These are phyloP conservation scores for Barbatosphaeria neglecta DNA, from an alignment of 495 filamentous ascomycete species.

Conservation along the genomic window DNA sequence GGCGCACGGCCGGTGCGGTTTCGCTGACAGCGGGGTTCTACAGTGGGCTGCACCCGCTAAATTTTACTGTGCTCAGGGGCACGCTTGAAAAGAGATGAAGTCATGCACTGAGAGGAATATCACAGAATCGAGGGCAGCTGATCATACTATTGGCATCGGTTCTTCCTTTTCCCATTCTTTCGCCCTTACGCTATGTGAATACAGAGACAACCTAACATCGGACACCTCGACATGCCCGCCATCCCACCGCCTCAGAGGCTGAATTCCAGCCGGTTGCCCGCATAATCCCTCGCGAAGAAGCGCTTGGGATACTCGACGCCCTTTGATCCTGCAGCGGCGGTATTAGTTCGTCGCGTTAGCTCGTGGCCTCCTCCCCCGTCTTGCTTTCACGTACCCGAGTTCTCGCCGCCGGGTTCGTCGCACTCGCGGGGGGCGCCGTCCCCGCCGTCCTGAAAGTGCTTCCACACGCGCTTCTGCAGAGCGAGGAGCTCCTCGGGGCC, in stretches of 20 bases:
- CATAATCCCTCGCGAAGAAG: constrained; percentile 55
- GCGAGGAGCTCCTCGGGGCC: constrained; percentile 31
- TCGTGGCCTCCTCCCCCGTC: not conserved
- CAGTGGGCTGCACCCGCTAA: no score
- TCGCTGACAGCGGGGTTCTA: no score
- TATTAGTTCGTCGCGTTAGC: no score
- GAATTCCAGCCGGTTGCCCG: constrained; percentile 52
- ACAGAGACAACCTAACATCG: no score
- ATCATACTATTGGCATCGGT: no score
- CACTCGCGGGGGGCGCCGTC: constrained; percentile 37
- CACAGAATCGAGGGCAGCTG: no score
- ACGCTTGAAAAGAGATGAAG: no score
- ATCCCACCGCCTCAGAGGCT: constrained; percentile 23
- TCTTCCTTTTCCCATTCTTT: no score
- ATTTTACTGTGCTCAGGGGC: no score
- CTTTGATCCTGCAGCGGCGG: constrained; percentile 26
- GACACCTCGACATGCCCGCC: not conserved
- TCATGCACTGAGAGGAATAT: no score
- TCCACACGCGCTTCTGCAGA: constrained; percentile 39
- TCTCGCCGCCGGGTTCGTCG: constrained; percentile 41
- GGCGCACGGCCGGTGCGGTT: no score
- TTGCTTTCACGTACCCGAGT: constrained; percentile 29
- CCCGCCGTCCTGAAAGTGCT: constrained; percentile 38
- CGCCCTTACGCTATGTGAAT: no score
- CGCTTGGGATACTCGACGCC: constrained; percentile 47